These are phyloP conservation scores for Naganishia cerealis DNA, from an alignment of 1,284 basidiomycete genomes.

Conservation along the genomic window DNA sequence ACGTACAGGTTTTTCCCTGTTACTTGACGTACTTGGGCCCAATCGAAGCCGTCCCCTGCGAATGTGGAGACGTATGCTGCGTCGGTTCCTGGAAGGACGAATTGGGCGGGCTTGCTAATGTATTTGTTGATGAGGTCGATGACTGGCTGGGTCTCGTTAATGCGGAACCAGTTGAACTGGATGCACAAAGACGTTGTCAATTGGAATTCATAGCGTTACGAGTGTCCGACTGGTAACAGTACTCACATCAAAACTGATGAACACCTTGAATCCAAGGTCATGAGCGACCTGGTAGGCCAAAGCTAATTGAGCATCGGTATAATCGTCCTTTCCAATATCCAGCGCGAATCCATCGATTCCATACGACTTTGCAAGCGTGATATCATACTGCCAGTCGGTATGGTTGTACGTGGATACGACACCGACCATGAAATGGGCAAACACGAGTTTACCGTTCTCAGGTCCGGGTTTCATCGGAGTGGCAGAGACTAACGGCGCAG, in stretches of 20 bases:
- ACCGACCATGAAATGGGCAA: conserved; percentile 52
- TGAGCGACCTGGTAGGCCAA: conserved; percentile 48
- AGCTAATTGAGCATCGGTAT: conserved; percentile 46
- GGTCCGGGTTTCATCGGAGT: conserved; percentile 11
- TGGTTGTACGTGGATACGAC: conserved; percentile 45
- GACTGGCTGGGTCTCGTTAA: conserved; percentile 36
- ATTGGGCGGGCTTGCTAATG: conserved; percentile 40
- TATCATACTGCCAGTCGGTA: conserved; percentile 46
- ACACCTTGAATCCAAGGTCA: conserved; percentile 44
- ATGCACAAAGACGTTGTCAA: not conserved
- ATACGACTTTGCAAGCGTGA: conserved; percentile 44
- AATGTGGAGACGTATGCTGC: conserved; percentile 50
- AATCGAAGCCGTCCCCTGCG: conserved; percentile 52
- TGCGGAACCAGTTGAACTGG: conserved; percentile 51
- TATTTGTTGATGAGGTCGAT: conserved; percentile 41
- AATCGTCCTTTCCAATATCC: conserved; percentile 50
- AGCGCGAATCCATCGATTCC: conserved; percentile 52
- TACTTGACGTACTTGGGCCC: conserved; percentile 36
- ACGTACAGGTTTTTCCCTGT: conserved; percentile 44
- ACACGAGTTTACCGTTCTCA: conserved; percentile 43
- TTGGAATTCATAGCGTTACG: not conserved
- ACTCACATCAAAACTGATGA: conserved; percentile 50
- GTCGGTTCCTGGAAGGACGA: conserved; percentile 43
- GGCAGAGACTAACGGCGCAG: not conserved
- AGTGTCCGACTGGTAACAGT: not conserved